These are phyloP conservation scores for Fraxinus ornus DNA, from an alignment of 305 asterid genomes.

Conservation along the genomic window DNA sequence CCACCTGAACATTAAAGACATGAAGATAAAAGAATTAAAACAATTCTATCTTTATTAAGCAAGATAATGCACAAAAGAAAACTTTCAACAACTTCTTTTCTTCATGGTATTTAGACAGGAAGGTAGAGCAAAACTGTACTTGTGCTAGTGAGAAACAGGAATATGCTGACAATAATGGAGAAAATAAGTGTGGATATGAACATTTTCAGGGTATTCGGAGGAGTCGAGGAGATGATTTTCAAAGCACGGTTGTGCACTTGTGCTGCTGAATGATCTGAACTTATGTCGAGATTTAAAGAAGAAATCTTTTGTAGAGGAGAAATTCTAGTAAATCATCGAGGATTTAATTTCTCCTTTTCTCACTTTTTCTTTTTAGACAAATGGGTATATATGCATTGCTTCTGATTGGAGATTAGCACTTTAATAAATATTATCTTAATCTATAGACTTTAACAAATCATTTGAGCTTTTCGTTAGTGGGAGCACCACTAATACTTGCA, in stretches of 20 bases:
- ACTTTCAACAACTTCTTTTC: not conserved
- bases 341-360: slow-evolving; percentile 20
- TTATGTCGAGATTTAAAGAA: slow-evolving; percentile 25
- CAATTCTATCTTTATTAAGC: not conserved
- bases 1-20: slow-evolving; percentile 53
- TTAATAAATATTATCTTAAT: not conserved
- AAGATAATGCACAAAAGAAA: not conserved
- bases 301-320: slow-evolving; percentile 15
- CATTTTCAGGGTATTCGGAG: slow-evolving; percentile 32
- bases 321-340: not conserved
- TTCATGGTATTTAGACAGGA: not conserved
- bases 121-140: slow-evolving; percentile 21
- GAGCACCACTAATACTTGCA: no score
- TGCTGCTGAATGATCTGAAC: not conserved
- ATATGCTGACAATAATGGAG: slow-evolving; percentile 28
- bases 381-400: slow-evolving; percentile 60
- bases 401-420: slow-evolving; percentile 40
- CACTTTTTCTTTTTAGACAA: slow-evolving; percentile 26
- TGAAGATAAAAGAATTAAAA: not conserved
- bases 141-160: slow-evolving; percentile 38
- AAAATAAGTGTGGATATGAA: slow-evolving; percentile 16
- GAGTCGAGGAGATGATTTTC: not conserved
- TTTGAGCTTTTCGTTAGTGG: no score
- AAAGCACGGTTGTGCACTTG: not conserved
- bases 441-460: not conserved